phyloP scores from a whole-genome alignment of 1,139 yeast genomes.

The Nakaseomyces delphensis region DNA sequence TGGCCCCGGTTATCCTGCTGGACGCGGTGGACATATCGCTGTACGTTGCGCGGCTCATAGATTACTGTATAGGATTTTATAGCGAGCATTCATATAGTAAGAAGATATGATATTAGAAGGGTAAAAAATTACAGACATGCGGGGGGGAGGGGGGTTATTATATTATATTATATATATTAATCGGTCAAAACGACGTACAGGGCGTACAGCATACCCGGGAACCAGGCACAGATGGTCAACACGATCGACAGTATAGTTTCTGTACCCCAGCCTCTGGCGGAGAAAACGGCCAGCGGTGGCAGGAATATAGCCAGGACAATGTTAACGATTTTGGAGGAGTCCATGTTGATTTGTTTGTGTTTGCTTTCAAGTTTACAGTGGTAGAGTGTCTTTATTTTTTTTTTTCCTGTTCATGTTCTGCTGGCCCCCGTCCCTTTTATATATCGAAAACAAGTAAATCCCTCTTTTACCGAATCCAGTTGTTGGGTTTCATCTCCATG shows the following conservation, averaged over 20 bases:
- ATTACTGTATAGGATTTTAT: conserved; percentile 3
- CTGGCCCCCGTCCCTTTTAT: neutral
- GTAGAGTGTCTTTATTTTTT: neutral
- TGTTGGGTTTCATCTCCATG: neutral
- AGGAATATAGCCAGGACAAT: conserved; percentile 48
- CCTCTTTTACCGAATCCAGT: conserved; percentile 1
- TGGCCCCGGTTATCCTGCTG: conserved; percentile 9
- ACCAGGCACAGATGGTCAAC: conserved; percentile 62
- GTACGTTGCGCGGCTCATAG: conserved; percentile 7
- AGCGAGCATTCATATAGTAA: neutral
- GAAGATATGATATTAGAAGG: neutral
- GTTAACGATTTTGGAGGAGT: conserved; percentile 25
- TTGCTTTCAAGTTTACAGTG: neutral
- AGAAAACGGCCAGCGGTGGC: conserved; percentile 73
- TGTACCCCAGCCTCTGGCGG: conserved; percentile 63
- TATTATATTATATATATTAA: no score
- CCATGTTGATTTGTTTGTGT: conserved; percentile 15
- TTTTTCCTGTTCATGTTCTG: neutral
- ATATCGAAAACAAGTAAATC: neutral
- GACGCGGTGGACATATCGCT: conserved; percentile 10
- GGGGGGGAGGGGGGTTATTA: conserved; percentile 14
- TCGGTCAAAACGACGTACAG: conserved; percentile 43
- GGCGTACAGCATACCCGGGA: conserved; percentile 67
- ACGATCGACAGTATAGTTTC: conserved; percentile 56
- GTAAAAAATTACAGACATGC: conserved; percentile 17